These are phyloP conservation scores for Cyberlindnera galapagoensis DNA, from an alignment of 805 yeast species.

Conservation along the genomic window DNA sequence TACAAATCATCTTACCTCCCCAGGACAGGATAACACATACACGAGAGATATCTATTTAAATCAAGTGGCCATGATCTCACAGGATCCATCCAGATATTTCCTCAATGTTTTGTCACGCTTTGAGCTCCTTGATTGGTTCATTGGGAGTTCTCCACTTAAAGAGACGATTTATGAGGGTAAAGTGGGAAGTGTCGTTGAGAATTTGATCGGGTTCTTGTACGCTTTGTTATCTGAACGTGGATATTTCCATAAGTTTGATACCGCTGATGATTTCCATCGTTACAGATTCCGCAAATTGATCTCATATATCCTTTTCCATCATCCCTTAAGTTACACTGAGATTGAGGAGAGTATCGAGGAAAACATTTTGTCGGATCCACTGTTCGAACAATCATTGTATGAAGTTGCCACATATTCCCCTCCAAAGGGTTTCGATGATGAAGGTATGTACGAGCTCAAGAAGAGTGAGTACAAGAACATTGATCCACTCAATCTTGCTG, in stretches of 20 bases:
- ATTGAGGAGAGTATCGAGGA: conserved; percentile 34
- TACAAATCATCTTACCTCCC: conserved; percentile 26
- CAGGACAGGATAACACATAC: conserved; percentile 42
- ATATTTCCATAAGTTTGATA: conserved; percentile 41
- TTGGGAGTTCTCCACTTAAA: conserved; percentile 25
- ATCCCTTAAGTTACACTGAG: conserved; percentile 49
- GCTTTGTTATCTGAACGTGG: conserved; percentile 65
- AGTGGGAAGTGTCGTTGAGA: conserved; percentile 65
- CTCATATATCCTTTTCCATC: conserved; percentile 43
- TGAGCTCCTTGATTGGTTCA: conserved; percentile 48
- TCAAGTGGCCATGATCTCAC: conserved; percentile 52
- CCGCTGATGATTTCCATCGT: conserved; percentile 22
- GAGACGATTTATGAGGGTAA: conserved; percentile 44
- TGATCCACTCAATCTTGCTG: conserved; percentile 53
- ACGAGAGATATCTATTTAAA: conserved; percentile 66
- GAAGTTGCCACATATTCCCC: conserved; percentile 57
- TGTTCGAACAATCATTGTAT: conserved; percentile 50
- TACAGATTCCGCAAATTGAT: conserved; percentile 34
- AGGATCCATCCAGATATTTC: conserved; percentile 50
- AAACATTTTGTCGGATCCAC: conserved; percentile 37
- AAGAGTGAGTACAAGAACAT: conserved; percentile 35
- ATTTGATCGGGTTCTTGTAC: conserved; percentile 65
- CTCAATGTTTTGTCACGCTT: conserved; percentile 49
- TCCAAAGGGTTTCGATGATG: conserved; percentile 60
- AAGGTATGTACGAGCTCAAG: conserved; percentile 61